Evolutionary conservation across 305 asterid genomes (phyloP).

Genomic region (Solanum chacoense): DNA sequence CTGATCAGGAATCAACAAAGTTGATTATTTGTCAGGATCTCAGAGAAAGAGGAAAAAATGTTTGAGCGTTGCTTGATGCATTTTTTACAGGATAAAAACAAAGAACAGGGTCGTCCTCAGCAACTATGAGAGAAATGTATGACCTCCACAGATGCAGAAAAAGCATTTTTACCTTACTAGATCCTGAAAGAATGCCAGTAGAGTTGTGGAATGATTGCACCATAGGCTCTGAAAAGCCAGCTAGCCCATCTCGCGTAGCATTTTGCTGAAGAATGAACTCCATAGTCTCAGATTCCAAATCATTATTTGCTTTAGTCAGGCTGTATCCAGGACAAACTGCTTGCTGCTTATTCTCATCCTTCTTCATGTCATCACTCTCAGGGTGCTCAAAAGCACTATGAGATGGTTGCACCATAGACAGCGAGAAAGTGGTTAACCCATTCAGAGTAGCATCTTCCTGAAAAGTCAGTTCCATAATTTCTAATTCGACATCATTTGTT

Average conservation of each 20-base stretch:
- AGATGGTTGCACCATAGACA: background rate
- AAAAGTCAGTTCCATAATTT: constrained; percentile 27
- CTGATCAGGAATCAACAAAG: background rate
- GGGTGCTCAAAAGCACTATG: constrained; percentile 23
- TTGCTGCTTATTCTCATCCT: constrained; percentile 22
- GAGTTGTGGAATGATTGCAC: constrained; percentile 26
- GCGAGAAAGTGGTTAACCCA: constrained; percentile 30
- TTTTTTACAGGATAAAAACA: background rate
- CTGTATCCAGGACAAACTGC: constrained; percentile 19
- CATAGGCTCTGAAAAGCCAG: constrained; percentile 38
- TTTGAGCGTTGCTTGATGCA: background rate
- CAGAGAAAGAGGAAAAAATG: background rate
- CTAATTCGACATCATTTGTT: constrained; percentile 24
- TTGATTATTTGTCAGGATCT: background rate
- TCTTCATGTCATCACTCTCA: constrained; percentile 24
- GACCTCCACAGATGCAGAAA: background rate
- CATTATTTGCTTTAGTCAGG: constrained; percentile 20
- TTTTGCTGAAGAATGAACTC: constrained; percentile 34
- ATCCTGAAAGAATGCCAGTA: constrained; percentile 25
- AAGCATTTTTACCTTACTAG: constrained; percentile 49
- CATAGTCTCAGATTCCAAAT: constrained; percentile 14
- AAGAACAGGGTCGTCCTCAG: background rate
- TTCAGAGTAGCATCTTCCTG: constrained; percentile 36
- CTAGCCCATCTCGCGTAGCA: constrained; percentile 26
- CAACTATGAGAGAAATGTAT: background rate